Base-by-base conservation (phyloP, 441 rosid species). In the Capsella rubella region DNA sequence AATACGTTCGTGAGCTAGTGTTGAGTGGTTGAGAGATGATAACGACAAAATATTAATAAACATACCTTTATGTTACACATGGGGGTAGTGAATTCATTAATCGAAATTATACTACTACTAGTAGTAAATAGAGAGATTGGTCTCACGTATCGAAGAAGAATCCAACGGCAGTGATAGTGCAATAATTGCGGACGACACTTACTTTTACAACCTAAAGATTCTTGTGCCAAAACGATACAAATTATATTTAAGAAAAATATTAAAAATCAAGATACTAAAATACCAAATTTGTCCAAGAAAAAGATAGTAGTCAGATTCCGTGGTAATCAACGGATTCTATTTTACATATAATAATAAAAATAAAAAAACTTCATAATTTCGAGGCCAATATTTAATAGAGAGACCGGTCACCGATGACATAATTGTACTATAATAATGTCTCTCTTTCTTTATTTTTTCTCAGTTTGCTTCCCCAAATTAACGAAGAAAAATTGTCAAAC, bases 131-230 rank as follows among this genome's bases (percentile, higher is more conserved):
- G 21, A 45, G 63, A 52, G 50, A 47, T 32, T 5, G 18, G 18
- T 43, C 39, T 69, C 65, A 55, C 35, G 57, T 35, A 55, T 21
- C 34, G 28, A 55, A 64, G 59, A 75, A 55, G 46, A 75, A 55
- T 75, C 69, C 65, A 14, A 64, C 54, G 65, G 60, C 60, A 56
- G 71, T 70, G 76, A 76, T 40, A 64, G 75, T 31, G 71, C 67
- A 64, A 76, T 76, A 56, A 70, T 70, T 70, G 61, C 39, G 25
- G 25, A 15, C 49, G 66, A 57, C 71, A 55, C 74, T 58, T 52
- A 62, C 61, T 71, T 76, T 64, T 4, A 35, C 61, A 25, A 58
- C 37, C 65, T 62, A 69, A 54, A 49, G 74, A 75, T 61, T 45
- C 45, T 75, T 64, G 55, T 15, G 40, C 13, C 32, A 64, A 64